These are phyloP conservation scores for Citeromyces hawaiiensis DNA, from an alignment of 1,139 yeast genomes.

Conservation along the genomic window DNA sequence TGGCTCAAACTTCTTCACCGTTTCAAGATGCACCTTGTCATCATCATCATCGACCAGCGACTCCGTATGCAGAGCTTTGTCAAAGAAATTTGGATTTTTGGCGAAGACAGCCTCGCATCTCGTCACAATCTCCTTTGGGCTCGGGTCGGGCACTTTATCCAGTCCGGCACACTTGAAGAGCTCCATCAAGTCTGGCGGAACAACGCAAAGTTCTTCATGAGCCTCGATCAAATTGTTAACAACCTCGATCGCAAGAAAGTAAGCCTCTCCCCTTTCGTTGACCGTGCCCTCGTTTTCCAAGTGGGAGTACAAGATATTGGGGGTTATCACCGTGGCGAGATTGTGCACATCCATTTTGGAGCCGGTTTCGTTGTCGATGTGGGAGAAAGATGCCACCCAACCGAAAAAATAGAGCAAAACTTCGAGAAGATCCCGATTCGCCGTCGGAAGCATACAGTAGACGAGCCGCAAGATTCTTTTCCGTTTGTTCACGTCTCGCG, in stretches of 20 bases:
- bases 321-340: conserved; percentile 90
- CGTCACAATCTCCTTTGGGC: conserved; percentile 16
- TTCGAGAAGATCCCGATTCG: conserved; percentile 78
- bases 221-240: conserved; percentile 74
- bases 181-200: conserved; percentile 44
- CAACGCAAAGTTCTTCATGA: conserved; percentile 67
- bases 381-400: conserved; percentile 96
- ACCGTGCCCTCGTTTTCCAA: conserved; percentile 10
- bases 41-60: conserved; percentile 1
- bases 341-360: conserved; percentile 96
- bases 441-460: conserved; percentile 70
- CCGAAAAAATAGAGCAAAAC: conserved; percentile 75
- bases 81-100: conserved; percentile 10
- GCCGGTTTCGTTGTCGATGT: conserved; percentile 63
- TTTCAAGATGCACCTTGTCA: neutral
- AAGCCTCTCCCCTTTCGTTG: conserved; percentile 49
- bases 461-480: conserved; percentile 54
- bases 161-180: conserved; percentile 15
- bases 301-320: conserved; percentile 62
- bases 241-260: conserved; percentile 84
- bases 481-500: conserved; percentile 29
- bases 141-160: conserved; percentile 7
- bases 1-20: neutral
- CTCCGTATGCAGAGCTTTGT: neutral
- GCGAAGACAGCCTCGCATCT: conserved; percentile 4